A percentile compares a stretch with the other conserved stretches of the same genome.
Evolutionary conservation across 345 rosid genomes (phyloP).

Genomic region (Pugionium cornutum): DNA sequence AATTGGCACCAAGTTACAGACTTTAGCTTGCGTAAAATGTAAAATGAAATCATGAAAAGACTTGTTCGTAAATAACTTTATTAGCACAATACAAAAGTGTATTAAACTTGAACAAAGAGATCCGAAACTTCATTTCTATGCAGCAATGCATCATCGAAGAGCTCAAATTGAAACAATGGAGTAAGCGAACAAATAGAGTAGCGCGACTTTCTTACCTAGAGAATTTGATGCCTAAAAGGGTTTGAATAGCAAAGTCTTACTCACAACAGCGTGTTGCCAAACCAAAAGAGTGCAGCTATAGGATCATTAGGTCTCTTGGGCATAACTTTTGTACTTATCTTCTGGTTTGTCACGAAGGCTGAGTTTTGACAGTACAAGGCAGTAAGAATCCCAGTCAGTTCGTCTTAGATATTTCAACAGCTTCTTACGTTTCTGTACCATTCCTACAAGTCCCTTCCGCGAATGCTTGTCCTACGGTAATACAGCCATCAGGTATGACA

Average conservation of each 20-base stretch:
- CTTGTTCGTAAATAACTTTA: constrained; percentile 18
- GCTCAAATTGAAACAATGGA: constrained; percentile 8
- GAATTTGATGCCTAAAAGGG: constrained; percentile 23
- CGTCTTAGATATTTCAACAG: constrained; percentile 84
- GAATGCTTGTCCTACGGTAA: constrained; percentile 80
- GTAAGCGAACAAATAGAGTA: constrained; percentile 12
- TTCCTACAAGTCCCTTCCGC: constrained; percentile 67
- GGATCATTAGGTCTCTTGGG: neutral
- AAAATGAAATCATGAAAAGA: constrained; percentile 2
- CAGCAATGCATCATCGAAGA: constrained; percentile 17
- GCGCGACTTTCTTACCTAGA: constrained; percentile 13
- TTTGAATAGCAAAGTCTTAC: constrained; percentile 26
- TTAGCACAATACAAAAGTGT: constrained; percentile 15
- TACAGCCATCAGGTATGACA: constrained; percentile 8
- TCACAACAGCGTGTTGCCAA: constrained; percentile 6
- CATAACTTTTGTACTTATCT: constrained; percentile 44
- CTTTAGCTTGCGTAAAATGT: constrained; percentile 10
- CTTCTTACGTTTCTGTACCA: constrained; percentile 82
- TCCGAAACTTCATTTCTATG: constrained; percentile 12
- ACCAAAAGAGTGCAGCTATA: constrained; percentile 22
- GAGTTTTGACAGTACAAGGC: constrained; percentile 66
- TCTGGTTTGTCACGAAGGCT: constrained; percentile 86
- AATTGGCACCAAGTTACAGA: neutral
- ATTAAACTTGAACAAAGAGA: constrained; percentile 14
- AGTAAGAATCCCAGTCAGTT: constrained; percentile 91